Percentiles rank a stretch among this genome's conserved stretches.
Conservation (phyloP, 179 eudicot species). For the Spergularia azorica region DNA sequence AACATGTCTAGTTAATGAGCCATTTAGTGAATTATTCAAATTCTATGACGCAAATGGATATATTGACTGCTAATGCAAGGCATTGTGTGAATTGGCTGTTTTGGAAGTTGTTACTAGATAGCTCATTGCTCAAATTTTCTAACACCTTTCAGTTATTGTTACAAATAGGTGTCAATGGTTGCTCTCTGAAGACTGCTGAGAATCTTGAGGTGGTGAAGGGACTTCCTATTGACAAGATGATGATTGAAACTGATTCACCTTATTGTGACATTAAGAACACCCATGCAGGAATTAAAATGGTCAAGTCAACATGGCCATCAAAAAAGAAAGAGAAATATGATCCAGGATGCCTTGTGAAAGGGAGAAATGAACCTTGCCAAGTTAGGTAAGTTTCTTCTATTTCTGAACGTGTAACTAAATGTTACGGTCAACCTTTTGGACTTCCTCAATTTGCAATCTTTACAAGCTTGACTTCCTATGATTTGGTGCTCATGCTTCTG, state of each 20-base stretch:
- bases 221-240: constrained; percentile 81
- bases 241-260: constrained; percentile 99
- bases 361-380: constrained; percentile 95
- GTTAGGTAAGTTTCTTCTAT: constrained; percentile 58
- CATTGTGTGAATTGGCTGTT: neutral
- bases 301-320: constrained; percentile 84
- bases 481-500: neutral
- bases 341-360: constrained; percentile 81
- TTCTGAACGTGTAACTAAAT: neutral
- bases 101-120: neutral
- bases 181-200: constrained; percentile 85
- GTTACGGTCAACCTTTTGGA: neutral
- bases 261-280: constrained; percentile 97
- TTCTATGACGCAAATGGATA: neutral
- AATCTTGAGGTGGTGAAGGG: constrained; percentile 87
- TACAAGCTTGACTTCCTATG: neutral
- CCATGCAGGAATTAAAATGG: constrained; percentile 84
- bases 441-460: neutral
- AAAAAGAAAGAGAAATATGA: constrained; percentile 97
- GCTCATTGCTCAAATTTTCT: neutral
- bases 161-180: constrained; percentile 82
- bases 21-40: neutral
- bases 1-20: neutral
- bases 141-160: constrained; percentile 7
- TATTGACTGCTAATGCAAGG: neutral